A percentile compares a stretch with the other conserved stretches of the same genome.
Evolutionary conservation across 441 rosid genomes (phyloP).

Genomic region (Populus tomentosa): DNA sequence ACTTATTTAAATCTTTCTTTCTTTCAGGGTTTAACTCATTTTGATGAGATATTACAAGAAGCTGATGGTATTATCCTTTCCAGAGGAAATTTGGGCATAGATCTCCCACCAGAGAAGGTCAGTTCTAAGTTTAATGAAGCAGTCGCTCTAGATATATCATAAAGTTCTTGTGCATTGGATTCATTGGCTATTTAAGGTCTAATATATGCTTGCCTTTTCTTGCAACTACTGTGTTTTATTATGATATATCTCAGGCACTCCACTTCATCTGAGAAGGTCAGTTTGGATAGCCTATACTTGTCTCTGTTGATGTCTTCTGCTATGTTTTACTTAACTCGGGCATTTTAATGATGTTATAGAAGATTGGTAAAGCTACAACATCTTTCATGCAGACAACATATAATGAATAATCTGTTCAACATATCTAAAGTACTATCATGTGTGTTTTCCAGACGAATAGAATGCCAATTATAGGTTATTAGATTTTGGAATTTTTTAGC

Average conservation of each 20-base stretch:
- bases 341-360: too few species aligned
- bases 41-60: constrained; percentile 96
- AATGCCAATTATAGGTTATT: not conserved
- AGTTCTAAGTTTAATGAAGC: constrained; percentile 7
- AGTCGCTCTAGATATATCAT: not conserved
- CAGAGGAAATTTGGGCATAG: constrained; percentile 97
- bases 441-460: too few species aligned
- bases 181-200: not conserved
- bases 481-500: not conserved
- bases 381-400: too few species aligned
- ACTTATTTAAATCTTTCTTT: not conserved
- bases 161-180: not conserved
- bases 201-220: not conserved
- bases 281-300: not conserved
- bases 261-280: not conserved
- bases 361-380: too few species aligned
- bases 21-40: constrained; percentile 81
- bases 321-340: not conserved
- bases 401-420: too few species aligned
- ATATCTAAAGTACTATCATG: too few species aligned
- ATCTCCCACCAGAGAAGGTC: constrained; percentile 99
- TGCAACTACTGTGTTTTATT: not conserved
- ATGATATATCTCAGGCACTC: not conserved
- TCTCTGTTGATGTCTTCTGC: constrained; percentile 1
- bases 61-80: constrained; percentile 99